Evolutionary conservation across 495 filamentous ascomycete genomes (phyloP), one percentile per base, ranked within the genome.

Genomic region (Chaetomium tenue): DNA sequence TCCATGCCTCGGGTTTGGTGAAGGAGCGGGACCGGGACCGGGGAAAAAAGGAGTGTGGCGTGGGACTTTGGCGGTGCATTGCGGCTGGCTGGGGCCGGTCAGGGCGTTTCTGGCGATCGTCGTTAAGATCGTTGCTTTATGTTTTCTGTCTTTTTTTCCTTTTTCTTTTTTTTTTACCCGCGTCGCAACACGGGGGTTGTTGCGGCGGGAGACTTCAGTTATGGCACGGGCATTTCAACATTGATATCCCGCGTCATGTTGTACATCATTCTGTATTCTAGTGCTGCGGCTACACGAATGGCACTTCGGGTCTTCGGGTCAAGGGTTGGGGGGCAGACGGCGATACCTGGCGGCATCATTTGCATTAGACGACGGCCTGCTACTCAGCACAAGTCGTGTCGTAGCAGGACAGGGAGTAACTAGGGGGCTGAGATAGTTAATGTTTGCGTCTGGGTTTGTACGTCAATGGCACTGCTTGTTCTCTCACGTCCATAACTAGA

Each of bases 41-140:
- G 5, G 44, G 25, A 8, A 64, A 54, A 54, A 54, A 25, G 23
- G 53, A 23, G 48, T 25, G 58, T 58, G 8, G 26, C 28, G 16
- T 16, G 25, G 61, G 33, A 30, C 53, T 44, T 65, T 60, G 5
- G 51, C 48, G 63, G 51, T 65, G 63, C 63, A 65, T 65, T 62
- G 22, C 39, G 53, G 52, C 47, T 46, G 53, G 64, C 9, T 5
- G 39, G n/a, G 56, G 52, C 12, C 3, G 12, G 57, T 3, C 33
- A 23, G 16, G 23, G 52, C 18, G 15, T 33, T 50, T 12, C 20
- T 50, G n/a, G 20, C 46, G 46, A 40, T n/a, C 5, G 8, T 9
- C 1, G 40, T 20, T 50, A 3, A 50, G 46, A 20, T 50, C 20
- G 46, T 50, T 50, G 46, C 46, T 50, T 50, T 37, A 8, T 37